phyloP scores from a whole-genome alignment of 352 stramenopile genomes.

The Aphanomyces astaci region DNA sequence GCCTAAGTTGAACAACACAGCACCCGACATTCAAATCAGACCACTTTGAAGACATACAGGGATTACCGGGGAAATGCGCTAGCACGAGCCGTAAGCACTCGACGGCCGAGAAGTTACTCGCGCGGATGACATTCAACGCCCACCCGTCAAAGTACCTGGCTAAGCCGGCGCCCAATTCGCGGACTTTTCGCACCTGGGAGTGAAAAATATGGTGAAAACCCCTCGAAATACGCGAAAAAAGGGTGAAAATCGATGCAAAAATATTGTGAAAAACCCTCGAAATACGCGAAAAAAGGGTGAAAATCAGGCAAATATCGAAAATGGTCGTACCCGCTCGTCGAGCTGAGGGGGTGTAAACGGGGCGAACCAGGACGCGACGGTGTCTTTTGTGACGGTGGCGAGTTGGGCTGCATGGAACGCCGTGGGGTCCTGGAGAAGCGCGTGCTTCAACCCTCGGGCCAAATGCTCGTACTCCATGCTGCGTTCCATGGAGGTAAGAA shows the following conservation, averaged over 20 bases:
- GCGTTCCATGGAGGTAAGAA: too few species aligned
- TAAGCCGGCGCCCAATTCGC: constrained; percentile 47
- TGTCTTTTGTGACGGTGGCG: constrained; percentile 33
- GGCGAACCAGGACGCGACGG: constrained; percentile 51
- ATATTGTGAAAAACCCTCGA: too few species aligned
- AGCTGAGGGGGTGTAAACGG: constrained; percentile 52
- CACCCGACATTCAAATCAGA: background rate
- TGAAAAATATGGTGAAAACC: too few species aligned
- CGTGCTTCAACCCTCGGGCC: constrained; percentile 59
- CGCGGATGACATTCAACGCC: constrained; percentile 46
- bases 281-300: too few species aligned
- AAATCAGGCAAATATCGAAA: background rate
- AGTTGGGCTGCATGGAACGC: constrained; percentile 54
- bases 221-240: too few species aligned
- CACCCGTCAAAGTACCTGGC: constrained; percentile 38
- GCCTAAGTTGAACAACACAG: constrained; percentile 17
- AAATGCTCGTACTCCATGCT: constrained; percentile 86
- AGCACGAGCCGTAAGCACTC: constrained; percentile 58
- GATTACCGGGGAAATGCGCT: constrained; percentile 52
- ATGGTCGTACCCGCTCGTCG: constrained; percentile 34
- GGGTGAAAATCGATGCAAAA: too few species aligned
- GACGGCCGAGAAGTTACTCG: constrained; percentile 44
- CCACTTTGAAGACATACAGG: background rate
- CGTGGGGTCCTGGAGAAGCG: constrained; percentile 44
- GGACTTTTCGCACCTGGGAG: constrained; percentile 43